phyloP scores from a whole-genome alignment of 1,139 yeast genomes.

The Pichia cactophila region DNA sequence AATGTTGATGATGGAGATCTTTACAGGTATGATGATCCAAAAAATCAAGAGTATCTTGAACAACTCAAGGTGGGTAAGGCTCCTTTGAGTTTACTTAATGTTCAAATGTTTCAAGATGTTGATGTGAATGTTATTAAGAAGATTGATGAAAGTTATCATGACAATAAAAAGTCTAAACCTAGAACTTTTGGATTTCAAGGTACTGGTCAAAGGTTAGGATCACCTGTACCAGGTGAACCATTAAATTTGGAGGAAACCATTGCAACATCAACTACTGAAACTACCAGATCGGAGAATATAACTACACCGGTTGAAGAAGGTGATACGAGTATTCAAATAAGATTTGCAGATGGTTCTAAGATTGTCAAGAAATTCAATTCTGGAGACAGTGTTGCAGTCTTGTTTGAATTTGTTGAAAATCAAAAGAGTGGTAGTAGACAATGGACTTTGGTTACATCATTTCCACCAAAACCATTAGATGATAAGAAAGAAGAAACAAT shows the following conservation, averaged over 20 bases:
- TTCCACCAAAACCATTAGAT: conserved; percentile 73
- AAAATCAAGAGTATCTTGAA: conserved; percentile 63
- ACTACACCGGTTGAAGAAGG: conserved; percentile 32
- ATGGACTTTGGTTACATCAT: conserved; percentile 70
- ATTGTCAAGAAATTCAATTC: conserved; percentile 59
- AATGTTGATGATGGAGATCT: conserved; percentile 87
- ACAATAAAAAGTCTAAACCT: conserved; percentile 51
- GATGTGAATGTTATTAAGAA: conserved; percentile 81
- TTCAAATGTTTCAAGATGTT: conserved; percentile 89
- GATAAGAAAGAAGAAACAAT: conserved; percentile 51
- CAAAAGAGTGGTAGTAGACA: conserved; percentile 38
- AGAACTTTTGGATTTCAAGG: conserved; percentile 67
- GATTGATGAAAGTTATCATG: conserved; percentile 70
- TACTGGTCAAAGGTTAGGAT: conserved; percentile 81
- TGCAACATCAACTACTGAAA: conserved; percentile 3
- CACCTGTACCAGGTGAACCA: conserved; percentile 72
- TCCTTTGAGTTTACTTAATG: conserved; percentile 77
- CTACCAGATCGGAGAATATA: conserved; percentile 10
- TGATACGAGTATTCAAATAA: conserved; percentile 71
- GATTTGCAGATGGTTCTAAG: conserved; percentile 78
- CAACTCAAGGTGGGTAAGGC: conserved; percentile 89
- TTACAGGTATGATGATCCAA: conserved; percentile 85
- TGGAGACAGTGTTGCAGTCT: conserved; percentile 54
- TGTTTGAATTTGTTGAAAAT: conserved; percentile 60
- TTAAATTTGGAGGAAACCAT: conserved; percentile 19